phyloP scores from a whole-genome alignment of 208 protist genomes.

The Wallacemonas sp. region DNA sequence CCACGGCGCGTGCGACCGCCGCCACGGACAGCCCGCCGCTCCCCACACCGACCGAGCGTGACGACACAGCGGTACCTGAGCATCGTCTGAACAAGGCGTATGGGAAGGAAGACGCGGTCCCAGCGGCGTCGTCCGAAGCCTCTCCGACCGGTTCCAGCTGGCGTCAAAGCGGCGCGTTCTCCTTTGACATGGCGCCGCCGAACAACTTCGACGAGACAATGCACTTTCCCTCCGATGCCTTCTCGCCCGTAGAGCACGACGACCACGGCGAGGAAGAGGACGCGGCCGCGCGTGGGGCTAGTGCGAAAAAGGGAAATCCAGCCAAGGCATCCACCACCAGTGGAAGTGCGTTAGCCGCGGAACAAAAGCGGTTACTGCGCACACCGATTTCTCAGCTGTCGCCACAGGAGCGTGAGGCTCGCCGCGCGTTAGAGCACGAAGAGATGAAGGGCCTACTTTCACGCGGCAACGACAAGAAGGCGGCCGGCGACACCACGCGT shows the following conservation, averaged over 20 bases:
- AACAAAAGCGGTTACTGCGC: background rate
- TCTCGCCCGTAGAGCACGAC: constrained; percentile 12
- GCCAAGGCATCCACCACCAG: background rate
- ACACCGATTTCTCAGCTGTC: background rate
- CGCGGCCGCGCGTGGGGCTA: background rate
- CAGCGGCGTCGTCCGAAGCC: background rate
- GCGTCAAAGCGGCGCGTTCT: constrained; percentile 3
- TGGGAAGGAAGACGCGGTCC: no score
- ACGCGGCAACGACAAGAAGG: background rate
- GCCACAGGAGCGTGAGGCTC: constrained; percentile 6
- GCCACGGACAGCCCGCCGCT: background rate
- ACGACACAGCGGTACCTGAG: background rate
- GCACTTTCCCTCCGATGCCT: constrained; percentile 4
- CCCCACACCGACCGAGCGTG: background rate
- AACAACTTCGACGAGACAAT: background rate
- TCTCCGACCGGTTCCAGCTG: constrained; percentile 7
- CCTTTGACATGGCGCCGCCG: constrained; percentile 21
- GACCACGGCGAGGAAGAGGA: background rate
- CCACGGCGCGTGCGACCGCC: background rate
- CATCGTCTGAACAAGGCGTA: background rate
- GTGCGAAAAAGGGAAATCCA: background rate
- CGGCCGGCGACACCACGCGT: background rate
- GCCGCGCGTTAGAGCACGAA: constrained; percentile 11
- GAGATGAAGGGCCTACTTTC: constrained; percentile 18
- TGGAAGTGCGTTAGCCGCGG: background rate